Evolutionary conservation across 768 basidiomycete species (phyloP).

Genomic region (Candolleomyces eurysporus): DNA sequence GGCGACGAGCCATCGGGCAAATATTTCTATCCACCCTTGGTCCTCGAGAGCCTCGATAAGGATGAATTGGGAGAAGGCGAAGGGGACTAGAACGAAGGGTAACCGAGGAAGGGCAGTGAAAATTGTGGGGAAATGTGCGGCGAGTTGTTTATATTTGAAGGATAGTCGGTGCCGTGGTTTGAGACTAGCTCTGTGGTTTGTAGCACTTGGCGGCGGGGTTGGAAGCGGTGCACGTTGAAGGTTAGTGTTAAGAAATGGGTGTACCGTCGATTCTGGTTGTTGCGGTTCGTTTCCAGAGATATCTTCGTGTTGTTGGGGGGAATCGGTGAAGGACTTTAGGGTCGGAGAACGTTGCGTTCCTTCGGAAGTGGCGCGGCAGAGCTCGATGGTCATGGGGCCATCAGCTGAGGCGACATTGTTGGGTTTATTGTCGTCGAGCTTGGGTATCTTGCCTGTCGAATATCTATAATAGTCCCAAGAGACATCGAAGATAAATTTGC

Average conservation of each 20-base stretch:
- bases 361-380: neutral
- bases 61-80: constrained; percentile 94
- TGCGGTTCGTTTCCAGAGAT: neutral
- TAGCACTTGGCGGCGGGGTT: neutral
- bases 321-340: neutral
- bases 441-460: neutral
- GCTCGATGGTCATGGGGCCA: neutral
- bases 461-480: neutral
- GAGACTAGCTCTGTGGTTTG: too few species aligned
- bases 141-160: too few species aligned
- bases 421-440: neutral
- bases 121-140: constrained; percentile 63
- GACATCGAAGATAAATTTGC: neutral
- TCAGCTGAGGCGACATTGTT: neutral
- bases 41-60: constrained; percentile 80
- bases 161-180: too few species aligned
- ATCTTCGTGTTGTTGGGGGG: neutral
- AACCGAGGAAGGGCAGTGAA: constrained; percentile 64
- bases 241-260: too few species aligned
- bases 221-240: neutral
- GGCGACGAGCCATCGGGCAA: constrained; percentile 62
- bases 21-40: constrained; percentile 87
- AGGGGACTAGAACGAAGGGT: constrained; percentile 82
- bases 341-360: neutral
- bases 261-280: neutral